Percentiles rank a stretch among this genome's conserved stretches.
Conservation (phyloP, 2,329 filamentous ascomycete species). For the Geoglossum cookeanum region DNA sequence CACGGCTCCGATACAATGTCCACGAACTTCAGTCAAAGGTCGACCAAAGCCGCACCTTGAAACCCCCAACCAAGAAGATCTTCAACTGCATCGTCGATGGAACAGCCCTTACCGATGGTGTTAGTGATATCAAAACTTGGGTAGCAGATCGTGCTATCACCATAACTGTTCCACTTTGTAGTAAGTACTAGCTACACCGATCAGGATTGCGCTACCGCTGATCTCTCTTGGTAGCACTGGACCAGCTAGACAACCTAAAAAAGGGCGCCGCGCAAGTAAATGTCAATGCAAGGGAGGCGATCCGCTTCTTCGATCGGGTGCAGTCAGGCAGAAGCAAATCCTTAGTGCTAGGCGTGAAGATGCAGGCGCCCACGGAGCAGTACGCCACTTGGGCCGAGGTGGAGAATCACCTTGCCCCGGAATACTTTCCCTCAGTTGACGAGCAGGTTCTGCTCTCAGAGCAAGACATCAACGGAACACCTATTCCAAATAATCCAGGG, state of each 20-base stretch:
- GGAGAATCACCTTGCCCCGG: not conserved
- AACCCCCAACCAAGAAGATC: conserved; percentile 21
- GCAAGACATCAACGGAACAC: not conserved
- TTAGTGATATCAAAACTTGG: conserved; percentile 33
- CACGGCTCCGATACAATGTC: conserved; percentile 13
- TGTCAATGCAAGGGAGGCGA: conserved; percentile 30
- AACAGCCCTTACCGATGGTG: conserved; percentile 30
- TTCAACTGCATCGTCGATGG: conserved; percentile 34
- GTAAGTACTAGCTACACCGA: conserved; percentile 18
- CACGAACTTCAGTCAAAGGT: conserved; percentile 7
- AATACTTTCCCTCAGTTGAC: not conserved
- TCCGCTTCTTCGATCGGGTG: conserved; percentile 31
- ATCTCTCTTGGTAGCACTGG: conserved; percentile 10
- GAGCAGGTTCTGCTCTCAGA: not conserved
- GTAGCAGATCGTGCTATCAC: conserved; percentile 28
- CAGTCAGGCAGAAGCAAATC: conserved; percentile 27
- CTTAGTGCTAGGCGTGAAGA: conserved; percentile 22
- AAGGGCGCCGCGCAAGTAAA: conserved; percentile 17
- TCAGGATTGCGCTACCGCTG: not conserved
- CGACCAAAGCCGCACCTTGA: conserved; percentile 13
- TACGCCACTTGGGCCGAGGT: conserved; percentile 20
- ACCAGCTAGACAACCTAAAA: conserved; percentile 15
- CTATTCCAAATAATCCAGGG: not conserved
- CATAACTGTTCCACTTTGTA: conserved; percentile 32
- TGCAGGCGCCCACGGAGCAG: conserved; percentile 31